These are phyloP conservation scores for Thielaviopsis euricoi DNA, from an alignment of 2,329 filamentous ascomycete genomes.

Conservation along the genomic window DNA sequence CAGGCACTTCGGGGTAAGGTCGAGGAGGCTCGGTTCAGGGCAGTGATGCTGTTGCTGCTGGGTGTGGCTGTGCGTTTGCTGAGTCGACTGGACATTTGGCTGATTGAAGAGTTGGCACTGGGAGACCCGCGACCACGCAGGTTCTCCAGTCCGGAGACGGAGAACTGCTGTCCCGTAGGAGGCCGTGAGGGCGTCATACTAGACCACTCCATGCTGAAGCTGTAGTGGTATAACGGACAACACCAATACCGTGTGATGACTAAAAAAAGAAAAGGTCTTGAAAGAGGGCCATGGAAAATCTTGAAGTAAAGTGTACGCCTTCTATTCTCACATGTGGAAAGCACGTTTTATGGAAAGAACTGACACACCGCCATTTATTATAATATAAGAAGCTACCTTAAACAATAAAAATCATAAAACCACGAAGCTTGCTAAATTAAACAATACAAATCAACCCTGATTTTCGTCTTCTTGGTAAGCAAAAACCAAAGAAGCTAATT, in stretches of 20 bases:
- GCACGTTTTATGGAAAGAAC: background rate
- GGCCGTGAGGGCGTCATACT: constrained; percentile 1
- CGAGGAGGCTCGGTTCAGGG: background rate
- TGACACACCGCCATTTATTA: background rate
- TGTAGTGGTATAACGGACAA: background rate
- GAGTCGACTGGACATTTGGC: constrained; percentile 8
- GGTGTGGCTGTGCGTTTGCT: constrained; percentile 8
- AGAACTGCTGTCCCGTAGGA: background rate
- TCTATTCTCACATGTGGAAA: background rate
- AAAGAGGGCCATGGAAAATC: background rate
- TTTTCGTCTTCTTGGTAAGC: too few species aligned
- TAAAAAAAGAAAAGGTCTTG: background rate
- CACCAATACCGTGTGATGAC: background rate
- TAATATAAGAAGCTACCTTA: background rate
- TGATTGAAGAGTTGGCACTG: constrained; percentile 9
- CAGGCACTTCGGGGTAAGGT: constrained; percentile 5
- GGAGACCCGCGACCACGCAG: background rate
- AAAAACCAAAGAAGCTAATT: too few species aligned
- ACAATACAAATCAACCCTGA: background rate
- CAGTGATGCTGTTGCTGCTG: constrained; percentile 4
- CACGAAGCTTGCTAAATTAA: background rate
- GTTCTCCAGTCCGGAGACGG: background rate
- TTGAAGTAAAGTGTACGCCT: background rate
- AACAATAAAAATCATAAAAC: background rate
- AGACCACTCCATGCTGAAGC: background rate